phyloP scores from a whole-genome alignment of 768 basidiomycete species.

The Suillus hirtellus region DNA sequence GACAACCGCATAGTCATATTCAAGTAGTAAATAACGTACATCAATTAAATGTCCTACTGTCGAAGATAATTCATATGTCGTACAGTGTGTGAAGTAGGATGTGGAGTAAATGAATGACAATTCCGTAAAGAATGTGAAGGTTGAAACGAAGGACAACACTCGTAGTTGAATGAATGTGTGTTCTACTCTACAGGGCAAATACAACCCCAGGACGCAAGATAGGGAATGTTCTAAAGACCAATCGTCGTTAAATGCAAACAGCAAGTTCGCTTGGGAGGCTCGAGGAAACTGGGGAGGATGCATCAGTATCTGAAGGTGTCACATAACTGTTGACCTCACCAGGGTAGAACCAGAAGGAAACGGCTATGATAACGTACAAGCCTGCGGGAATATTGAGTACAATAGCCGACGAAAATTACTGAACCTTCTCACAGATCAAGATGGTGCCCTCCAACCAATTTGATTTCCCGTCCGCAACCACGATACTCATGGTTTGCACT shows the following conservation, averaged over 20 bases:
- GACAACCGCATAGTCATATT: background rate
- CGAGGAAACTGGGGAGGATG: background rate
- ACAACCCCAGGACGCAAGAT: background rate
- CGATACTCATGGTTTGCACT: constrained; percentile 85
- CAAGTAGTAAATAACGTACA: background rate
- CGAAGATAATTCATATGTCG: background rate
- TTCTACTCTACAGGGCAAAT: background rate
- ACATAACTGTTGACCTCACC: constrained; percentile 20
- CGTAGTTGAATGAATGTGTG: background rate
- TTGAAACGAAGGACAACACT: background rate
- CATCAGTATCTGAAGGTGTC: background rate
- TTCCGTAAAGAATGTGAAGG: background rate
- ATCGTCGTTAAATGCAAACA: constrained; percentile 12
- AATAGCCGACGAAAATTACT: background rate
- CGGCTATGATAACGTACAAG: constrained; percentile 70
- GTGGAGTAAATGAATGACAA: background rate
- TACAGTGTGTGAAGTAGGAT: background rate
- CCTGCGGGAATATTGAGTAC: constrained; percentile 37
- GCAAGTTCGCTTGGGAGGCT: constrained; percentile 23
- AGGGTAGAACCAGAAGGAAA: constrained; percentile 67
- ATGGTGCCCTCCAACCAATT: constrained; percentile 84
- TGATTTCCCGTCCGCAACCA: constrained; percentile 77
- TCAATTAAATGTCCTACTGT: background rate
- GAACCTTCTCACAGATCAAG: constrained; percentile 56
- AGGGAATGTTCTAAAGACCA: background rate